These are phyloP conservation scores for Sordariomycetes sp. DNA, from an alignment of 2,329 filamentous ascomycete genomes.

Conservation along the genomic window DNA sequence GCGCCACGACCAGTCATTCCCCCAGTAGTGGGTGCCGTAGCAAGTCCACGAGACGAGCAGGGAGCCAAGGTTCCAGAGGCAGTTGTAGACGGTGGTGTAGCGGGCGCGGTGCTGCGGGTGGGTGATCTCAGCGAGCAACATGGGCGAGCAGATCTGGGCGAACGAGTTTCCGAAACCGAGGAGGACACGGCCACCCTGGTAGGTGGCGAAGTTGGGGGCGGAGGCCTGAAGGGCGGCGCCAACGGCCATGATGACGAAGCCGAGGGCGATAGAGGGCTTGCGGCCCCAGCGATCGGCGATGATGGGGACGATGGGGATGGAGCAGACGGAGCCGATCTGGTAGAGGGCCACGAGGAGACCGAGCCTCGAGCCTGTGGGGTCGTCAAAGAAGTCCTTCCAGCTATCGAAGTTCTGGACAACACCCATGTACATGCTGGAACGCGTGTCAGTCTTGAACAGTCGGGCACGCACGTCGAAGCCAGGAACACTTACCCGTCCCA, in stretches of 20 bases:
- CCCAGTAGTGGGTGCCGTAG: neutral
- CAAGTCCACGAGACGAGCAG: conserved; percentile 11
- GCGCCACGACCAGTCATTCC: conserved; percentile 50
- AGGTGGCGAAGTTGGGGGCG: conserved; percentile 27
- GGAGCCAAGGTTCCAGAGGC: conserved; percentile 49
- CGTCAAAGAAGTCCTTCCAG: neutral
- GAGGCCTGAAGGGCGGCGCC: conserved; percentile 28
- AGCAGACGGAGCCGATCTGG: conserved; percentile 33
- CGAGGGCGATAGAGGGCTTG: conserved; percentile 26
- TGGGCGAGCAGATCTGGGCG: conserved; percentile 48
- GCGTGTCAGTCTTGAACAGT: neutral
- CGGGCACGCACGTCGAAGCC: neutral
- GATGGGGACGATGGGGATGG: conserved; percentile 30
- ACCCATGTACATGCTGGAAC: neutral
- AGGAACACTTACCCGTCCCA: neutral
- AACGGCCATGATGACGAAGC: conserved; percentile 30
- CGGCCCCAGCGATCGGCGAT: conserved; percentile 29
- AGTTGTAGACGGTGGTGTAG: conserved; percentile 55
- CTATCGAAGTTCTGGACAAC: neutral
- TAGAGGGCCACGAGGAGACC: conserved; percentile 38
- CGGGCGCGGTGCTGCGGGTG: conserved; percentile 56
- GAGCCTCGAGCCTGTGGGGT: conserved; percentile 16
- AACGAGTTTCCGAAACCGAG: conserved; percentile 54
- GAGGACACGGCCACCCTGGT: conserved; percentile 23
- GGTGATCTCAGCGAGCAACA: conserved; percentile 52